These are phyloP conservation scores for Dimargaris xerosporica DNA, from an alignment of 192 early-diverging fungal genomes.

Conservation along the genomic window DNA sequence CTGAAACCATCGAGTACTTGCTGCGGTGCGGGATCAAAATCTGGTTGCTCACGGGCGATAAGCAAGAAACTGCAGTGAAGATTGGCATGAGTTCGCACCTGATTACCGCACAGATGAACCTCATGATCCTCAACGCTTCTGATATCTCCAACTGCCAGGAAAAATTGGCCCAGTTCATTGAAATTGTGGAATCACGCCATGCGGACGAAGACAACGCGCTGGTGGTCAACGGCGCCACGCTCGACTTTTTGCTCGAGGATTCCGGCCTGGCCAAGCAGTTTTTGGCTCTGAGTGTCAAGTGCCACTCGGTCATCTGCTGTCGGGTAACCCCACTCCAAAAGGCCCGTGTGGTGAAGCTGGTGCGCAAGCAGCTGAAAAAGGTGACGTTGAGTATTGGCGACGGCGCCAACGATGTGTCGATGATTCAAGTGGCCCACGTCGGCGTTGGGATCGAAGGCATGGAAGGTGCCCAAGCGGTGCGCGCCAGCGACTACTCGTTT, in stretches of 20 bases:
- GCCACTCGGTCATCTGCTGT: slow-evolving; percentile 68
- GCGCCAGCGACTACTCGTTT: slow-evolving; percentile 80
- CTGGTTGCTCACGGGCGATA: slow-evolving; percentile 97
- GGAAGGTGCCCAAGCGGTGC: slow-evolving; percentile 77
- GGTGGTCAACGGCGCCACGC: slow-evolving; percentile 67
- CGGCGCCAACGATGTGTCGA: slow-evolving; percentile 89
- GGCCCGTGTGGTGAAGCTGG: slow-evolving; percentile 63
- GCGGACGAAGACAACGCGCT: slow-evolving; percentile 37
- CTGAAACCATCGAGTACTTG: slow-evolving; percentile 76
- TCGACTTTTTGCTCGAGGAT: slow-evolving; percentile 28
- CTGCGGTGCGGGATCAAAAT: slow-evolving; percentile 80
- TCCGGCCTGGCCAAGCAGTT: slow-evolving; percentile 19
- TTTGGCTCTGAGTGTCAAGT: slow-evolving; percentile 38
- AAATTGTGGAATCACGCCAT: not conserved
- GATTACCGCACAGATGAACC: slow-evolving; percentile 49
- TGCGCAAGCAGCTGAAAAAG: slow-evolving; percentile 23
- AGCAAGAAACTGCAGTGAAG: slow-evolving; percentile 96
- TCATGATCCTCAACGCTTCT: slow-evolving; percentile 39
- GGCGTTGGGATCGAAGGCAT: slow-evolving; percentile 83
- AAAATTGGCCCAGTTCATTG: slow-evolving; percentile 20
- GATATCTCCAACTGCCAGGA: slow-evolving; percentile 14
- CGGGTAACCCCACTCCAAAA: slow-evolving; percentile 84
- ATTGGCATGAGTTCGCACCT: slow-evolving; percentile 79
- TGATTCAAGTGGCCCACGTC: slow-evolving; percentile 88
- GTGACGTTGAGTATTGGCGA: slow-evolving; percentile 80